Evolutionary conservation across 2,329 filamentous ascomycete genomes (phyloP).

Genomic region (Calonectria leucothoes): DNA sequence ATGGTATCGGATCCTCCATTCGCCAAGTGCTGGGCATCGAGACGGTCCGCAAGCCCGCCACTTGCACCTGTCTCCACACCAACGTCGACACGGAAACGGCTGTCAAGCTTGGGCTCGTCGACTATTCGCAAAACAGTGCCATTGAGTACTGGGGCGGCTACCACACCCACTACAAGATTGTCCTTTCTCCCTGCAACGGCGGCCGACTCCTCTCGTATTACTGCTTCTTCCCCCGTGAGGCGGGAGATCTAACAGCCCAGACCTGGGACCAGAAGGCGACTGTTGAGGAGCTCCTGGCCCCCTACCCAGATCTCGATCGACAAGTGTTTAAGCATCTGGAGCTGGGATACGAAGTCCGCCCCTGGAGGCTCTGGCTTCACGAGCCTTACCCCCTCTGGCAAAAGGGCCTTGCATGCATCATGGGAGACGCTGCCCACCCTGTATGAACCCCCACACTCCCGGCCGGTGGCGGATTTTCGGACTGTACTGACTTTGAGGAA

Average conservation of each 20-base stretch:
- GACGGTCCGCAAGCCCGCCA: constrained; percentile 67
- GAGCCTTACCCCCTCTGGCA: constrained; percentile 29
- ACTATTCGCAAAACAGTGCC: constrained; percentile 68
- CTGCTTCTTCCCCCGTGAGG: constrained; percentile 71
- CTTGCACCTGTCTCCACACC: constrained; percentile 71
- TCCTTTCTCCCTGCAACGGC: constrained; percentile 71
- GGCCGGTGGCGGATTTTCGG: too few species aligned
- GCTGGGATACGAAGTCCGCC: constrained; percentile 68
- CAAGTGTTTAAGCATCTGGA: constrained; percentile 66
- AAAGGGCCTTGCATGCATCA: constrained; percentile 18
- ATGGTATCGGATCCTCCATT: constrained; percentile 75
- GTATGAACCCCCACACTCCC: constrained; percentile 46
- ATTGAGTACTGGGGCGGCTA: constrained; percentile 75
- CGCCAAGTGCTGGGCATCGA: constrained; percentile 69
- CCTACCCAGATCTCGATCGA: constrained; percentile 67
- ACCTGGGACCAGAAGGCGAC: constrained; percentile 63
- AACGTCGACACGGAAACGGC: constrained; percentile 72
- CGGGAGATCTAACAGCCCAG: constrained; percentile 67
- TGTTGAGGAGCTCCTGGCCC: constrained; percentile 65
- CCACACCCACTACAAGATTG: constrained; percentile 67
- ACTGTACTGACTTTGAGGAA: not conserved
- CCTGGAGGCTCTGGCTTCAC: constrained; percentile 67
- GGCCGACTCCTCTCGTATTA: constrained; percentile 71
- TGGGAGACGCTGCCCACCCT: constrained; percentile 28
- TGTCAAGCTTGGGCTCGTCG: constrained; percentile 67